phyloP scores from a whole-genome alignment of 2,329 filamentous ascomycete species.

The Neonectria faginata region DNA sequence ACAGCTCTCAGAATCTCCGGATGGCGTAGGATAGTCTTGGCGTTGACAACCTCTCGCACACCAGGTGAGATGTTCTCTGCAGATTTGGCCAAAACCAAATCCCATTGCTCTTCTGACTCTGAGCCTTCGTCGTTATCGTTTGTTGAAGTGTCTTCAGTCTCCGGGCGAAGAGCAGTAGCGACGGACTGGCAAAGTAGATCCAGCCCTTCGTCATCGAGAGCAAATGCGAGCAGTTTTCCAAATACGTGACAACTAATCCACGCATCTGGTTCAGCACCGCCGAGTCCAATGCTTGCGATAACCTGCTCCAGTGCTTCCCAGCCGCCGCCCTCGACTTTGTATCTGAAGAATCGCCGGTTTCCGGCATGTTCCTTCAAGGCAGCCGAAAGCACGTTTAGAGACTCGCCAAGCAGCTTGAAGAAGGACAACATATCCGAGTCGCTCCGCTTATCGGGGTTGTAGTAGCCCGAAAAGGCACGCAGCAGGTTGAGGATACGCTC shows the following conservation, averaged over 20 bases:
- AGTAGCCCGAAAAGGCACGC: conserved; percentile 78
- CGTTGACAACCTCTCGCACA: conserved; percentile 62
- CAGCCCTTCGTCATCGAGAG: conserved; percentile 80
- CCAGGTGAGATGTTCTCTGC: conserved; percentile 52
- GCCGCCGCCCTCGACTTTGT: conserved; percentile 79
- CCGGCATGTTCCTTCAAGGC: conserved; percentile 83
- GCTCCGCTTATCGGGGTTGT: conserved; percentile 73
- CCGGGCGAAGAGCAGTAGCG: conserved; percentile 51
- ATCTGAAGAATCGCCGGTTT: conserved; percentile 88
- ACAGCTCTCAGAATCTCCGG: conserved; percentile 73
- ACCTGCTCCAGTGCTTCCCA: conserved; percentile 82
- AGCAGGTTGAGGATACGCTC: conserved; percentile 77
- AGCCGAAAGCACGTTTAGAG: conserved; percentile 80
- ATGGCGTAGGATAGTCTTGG: conserved; percentile 66
- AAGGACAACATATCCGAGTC: conserved; percentile 72
- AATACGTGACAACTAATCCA: conserved; percentile 80
- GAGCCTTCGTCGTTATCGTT: conserved; percentile 48
- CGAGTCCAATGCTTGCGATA: conserved; percentile 74
- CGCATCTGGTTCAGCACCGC: conserved; percentile 74
- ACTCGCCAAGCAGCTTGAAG: conserved; percentile 76
- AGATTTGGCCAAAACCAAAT: conserved; percentile 53
- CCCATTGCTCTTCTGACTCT: conserved; percentile 54
- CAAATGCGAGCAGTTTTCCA: conserved; percentile 83
- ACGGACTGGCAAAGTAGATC: conserved; percentile 73
- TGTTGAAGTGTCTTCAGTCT: conserved; percentile 42